Base-by-base conservation (phyloP, 352 stramenopile species). In the Globisporangium okanoganense region DNA sequence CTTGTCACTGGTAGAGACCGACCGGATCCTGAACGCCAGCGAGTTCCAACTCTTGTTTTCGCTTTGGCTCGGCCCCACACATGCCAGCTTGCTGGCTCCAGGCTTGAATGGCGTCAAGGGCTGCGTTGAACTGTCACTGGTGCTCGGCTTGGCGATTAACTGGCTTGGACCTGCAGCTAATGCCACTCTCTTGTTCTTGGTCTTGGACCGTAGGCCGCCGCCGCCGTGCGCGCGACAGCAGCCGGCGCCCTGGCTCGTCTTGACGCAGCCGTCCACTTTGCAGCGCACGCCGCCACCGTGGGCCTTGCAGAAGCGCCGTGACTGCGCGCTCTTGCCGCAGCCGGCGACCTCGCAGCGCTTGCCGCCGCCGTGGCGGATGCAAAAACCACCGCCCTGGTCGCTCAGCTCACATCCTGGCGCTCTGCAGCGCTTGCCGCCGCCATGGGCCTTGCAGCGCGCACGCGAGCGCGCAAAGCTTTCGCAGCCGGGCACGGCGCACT, bases 361-460 rank as follows among this genome's bases (percentile, higher is more conserved):
- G 61, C 87, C 87, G 22, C 87, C 87, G 25, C 86, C 85, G 58
- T 96, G 87, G 38, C 86, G 85, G 50, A 93, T 92, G 65, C 87
- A 96, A 1, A 90, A 51, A 9, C 62, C 47, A 13, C 54, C 62
- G 7, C 62, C 62, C 14, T 62, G 54, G 41, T 67, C 47, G 20
- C 56, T 63, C n/a, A 67, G 56, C 41, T 44, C 27, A 22, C 76
- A 85, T 7, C 41, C 4, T 55, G 53, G 5, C 59, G 35, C 14
- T 64, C 6, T 66, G 47, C 74, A 85, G 25, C 69, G 73, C 57
- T 85, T 85, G 41, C 74, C 76, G 22, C 74, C 76, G 31, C 76
- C 76, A 27, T 85, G 76, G 1, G 56, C 47, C 41, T 63, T 62
- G 41, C 55, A 67, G 33, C 36, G 52, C 7, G 55, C 62, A 1